A percentile compares a stretch with the other conserved stretches of the same genome.
These are phyloP conservation scores for Hericium alpestre DNA, from an alignment of 768 basidiomycete genomes.

Conservation along the genomic window DNA sequence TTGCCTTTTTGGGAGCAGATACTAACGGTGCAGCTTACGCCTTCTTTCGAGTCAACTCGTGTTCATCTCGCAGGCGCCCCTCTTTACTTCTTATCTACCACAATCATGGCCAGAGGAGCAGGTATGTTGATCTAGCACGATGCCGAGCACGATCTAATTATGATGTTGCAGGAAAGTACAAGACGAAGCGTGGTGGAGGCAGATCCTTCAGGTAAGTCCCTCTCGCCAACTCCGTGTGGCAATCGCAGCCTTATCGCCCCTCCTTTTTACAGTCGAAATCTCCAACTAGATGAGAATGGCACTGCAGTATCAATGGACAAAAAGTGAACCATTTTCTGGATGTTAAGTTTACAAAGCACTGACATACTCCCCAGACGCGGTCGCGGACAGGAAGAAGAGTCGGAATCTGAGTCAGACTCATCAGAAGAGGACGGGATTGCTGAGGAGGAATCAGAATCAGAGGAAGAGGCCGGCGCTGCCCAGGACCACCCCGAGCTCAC, in stretches of 20 bases:
- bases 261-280: conserved; percentile 11
- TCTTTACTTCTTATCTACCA: not conserved
- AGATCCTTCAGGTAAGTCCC: conserved; percentile 26
- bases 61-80: not conserved
- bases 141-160: no score
- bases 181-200: conserved; percentile 32
- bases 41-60: not conserved
- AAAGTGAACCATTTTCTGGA: not conserved
- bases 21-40: not conserved
- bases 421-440: conserved; percentile 22
- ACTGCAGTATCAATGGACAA: conserved; percentile 16
- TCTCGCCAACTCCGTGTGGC: not conserved
- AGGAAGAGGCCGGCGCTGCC: conserved; percentile 8
- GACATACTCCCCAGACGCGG: not conserved
- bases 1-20: not conserved
- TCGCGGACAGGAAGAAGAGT: conserved; percentile 32
- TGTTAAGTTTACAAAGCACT: conserved; percentile 14
- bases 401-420: conserved; percentile 26
- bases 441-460: conserved; percentile 19
- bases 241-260: conserved; percentile 7
- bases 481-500: conserved; percentile 43
- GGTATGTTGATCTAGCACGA: not conserved
- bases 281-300: conserved; percentile 19
- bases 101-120: conserved; percentile 1
- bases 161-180: conserved; percentile 26